Base-by-base conservation (phyloP, 768 basidiomycete genomes). In the Boletales sp. region DNA sequence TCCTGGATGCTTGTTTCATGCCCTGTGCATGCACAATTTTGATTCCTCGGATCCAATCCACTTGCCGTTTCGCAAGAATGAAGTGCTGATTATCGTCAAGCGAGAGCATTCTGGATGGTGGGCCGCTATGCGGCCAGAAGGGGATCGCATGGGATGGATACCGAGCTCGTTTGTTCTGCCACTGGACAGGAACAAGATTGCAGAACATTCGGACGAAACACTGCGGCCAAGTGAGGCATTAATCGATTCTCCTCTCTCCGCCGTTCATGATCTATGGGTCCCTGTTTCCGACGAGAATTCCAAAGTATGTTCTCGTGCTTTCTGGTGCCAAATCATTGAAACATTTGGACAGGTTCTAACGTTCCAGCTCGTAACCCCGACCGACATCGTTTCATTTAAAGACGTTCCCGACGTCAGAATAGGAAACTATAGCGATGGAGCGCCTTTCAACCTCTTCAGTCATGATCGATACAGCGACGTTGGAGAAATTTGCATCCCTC, bases 41-140 rank as follows among this genome's bases (percentile, higher is more conserved):
- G 62, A 72, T 19, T 78, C 86, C 4, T 69, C 76, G 19, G 89
- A 89, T 56, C 66, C 73, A 14, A 77, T 76, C 57, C 81, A 83
- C 49, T 73, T 90, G 15, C 69, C 78, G 4, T 88, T 90, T 65
- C 67, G 67, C 36, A 78, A 79, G 68, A 79, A 81, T 53, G 87
- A 90, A 55, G 77, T 89, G 18, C 67, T 91, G 28, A 77, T 80
- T 19, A 71, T 90, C 45, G 72, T 90, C 40, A 82, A 81, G 65
- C 74, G 79, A 64, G 86, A 89, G 64, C 74, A 77, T 12, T 79
- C 82, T 2, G 88, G 89, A 10, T 90, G 87, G 88, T 90, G 87
- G 86, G 87, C 85, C 17, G 89, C 87, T 17, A 77, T 86, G 68
- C 73, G 80, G 19, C 67, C 68, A 11, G 73, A 73, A 34, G 77